phyloP scores from a whole-genome alignment of 768 basidiomycete genomes.

The Xerocomus brunneocitrinus region DNA sequence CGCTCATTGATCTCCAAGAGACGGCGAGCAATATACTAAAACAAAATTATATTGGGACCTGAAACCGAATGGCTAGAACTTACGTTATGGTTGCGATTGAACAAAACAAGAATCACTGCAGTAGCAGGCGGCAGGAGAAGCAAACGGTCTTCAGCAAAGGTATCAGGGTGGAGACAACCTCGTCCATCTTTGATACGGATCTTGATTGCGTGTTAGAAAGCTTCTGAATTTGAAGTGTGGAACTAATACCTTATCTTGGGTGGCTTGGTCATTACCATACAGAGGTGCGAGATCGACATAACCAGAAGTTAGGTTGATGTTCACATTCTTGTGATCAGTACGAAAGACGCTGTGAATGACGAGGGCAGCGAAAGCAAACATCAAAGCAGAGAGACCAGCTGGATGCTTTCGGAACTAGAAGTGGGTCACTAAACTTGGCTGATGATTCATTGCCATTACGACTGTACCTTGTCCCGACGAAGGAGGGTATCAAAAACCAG shows the following conservation, averaged over 20 bases:
- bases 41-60: neutral
- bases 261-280: conserved; percentile 68
- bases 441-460: neutral
- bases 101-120: conserved; percentile 73
- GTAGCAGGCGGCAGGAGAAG: conserved; percentile 76
- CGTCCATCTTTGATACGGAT: conserved; percentile 50
- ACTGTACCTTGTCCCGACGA: conserved; percentile 58
- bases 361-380: conserved; percentile 80
- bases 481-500: conserved; percentile 78
- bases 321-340: conserved; percentile 60
- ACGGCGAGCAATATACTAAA: conserved; percentile 73
- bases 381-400: conserved; percentile 69
- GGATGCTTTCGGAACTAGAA: conserved; percentile 70
- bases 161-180: conserved; percentile 63
- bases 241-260: conserved; percentile 50
- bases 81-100: conserved; percentile 87
- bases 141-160: conserved; percentile 75
- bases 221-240: neutral
- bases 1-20: conserved; percentile 80
- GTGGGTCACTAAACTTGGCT: neutral
- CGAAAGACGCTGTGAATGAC: conserved; percentile 89
- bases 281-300: conserved; percentile 83
- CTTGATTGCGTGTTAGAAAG: conserved; percentile 7
- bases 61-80: conserved; percentile 18
- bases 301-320: conserved; percentile 80